Conservation (phyloP, 2,329 filamentous ascomycete species). For the Hymenoscyphus fructigenus region DNA sequence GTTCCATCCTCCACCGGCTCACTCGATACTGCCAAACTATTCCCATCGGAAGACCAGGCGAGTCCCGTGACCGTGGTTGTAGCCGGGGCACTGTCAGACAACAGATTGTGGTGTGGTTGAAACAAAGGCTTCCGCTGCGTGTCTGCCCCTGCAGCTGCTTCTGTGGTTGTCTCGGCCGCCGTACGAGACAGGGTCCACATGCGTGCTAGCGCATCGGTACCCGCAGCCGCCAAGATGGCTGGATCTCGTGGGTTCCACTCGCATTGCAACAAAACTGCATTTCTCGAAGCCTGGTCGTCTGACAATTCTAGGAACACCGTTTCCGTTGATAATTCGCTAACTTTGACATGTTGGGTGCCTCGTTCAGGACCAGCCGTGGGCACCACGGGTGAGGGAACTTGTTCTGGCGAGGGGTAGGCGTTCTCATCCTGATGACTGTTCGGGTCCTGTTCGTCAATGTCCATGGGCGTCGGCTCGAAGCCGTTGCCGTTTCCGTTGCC, state of each 20-base stretch:
- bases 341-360: conserved; percentile 64
- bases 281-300: conserved; percentile 43
- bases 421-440: conserved; percentile 46
- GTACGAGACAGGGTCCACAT: conserved; percentile 63
- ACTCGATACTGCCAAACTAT: conserved; percentile 56
- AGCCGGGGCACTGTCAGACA: conserved; percentile 53
- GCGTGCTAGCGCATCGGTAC: conserved; percentile 68
- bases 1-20: conserved; percentile 49
- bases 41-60: conserved; percentile 59
- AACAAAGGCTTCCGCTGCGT: conserved; percentile 32
- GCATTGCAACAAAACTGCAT: conserved; percentile 65
- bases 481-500: conserved; percentile 14
- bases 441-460: conserved; percentile 58
- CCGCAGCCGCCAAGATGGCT: conserved; percentile 64
- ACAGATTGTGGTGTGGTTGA: conserved; percentile 43
- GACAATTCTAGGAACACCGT: conserved; percentile 61
- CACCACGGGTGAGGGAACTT: conserved; percentile 50
- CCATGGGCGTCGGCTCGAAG: conserved; percentile 47
- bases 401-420: conserved; percentile 62
- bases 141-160: conserved; percentile 6
- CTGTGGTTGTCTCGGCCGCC: conserved; percentile 43
- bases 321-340: conserved; percentile 56
- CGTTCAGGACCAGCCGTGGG: conserved; percentile 62
- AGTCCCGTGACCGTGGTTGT: conserved; percentile 57
- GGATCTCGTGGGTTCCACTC: conserved; percentile 67